These are phyloP conservation scores for Vanrija humicola DNA, from an alignment of 1,284 basidiomycete genomes.

Conservation along the genomic window DNA sequence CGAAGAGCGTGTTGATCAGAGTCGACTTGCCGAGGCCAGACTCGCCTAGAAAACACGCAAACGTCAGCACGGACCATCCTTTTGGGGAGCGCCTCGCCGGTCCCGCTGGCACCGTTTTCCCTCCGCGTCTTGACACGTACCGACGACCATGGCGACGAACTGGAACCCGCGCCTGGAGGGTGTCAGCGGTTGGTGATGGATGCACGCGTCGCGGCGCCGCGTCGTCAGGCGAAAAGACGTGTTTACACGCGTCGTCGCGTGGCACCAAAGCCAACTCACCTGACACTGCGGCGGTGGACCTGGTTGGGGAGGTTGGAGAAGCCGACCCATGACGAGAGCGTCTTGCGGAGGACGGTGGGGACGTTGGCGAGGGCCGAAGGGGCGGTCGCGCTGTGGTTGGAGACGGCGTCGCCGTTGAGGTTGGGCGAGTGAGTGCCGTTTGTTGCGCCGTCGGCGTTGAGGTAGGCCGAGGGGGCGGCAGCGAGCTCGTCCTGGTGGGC, in stretches of 20 bases:
- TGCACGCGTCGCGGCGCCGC: not conserved
- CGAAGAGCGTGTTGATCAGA: constrained; percentile 95
- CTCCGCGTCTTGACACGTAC: constrained; percentile 55
- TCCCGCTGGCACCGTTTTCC: not conserved
- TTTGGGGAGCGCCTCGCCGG: not conserved
- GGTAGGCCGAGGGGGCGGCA: not conserved
- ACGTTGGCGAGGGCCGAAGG: not conserved
- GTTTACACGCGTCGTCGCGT: no score
- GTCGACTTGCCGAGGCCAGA: constrained; percentile 97
- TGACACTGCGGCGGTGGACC: constrained; percentile 91
- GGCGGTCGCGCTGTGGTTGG: constrained; percentile 4
- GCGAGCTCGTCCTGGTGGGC: constrained; percentile 3
- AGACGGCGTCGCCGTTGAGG: constrained; percentile 8
- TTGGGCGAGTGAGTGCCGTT: not conserved
- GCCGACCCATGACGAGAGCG: constrained; percentile 55
- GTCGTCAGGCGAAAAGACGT: not conserved
- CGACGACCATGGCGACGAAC: constrained; percentile 94
- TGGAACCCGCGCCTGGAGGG: constrained; percentile 74
- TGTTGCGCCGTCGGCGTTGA: constrained; percentile 7
- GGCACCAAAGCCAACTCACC: constrained; percentile 47
- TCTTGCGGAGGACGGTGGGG: constrained; percentile 37
- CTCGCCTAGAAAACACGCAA: constrained; percentile 62
- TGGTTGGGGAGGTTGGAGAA: constrained; percentile 95
- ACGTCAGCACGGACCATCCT: constrained; percentile 16
- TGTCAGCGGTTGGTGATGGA: not conserved